Percentiles rank a stretch among this genome's conserved stretches.
phyloP scores from a whole-genome alignment of 768 basidiomycete species.

The Podaxis rugospora region DNA sequence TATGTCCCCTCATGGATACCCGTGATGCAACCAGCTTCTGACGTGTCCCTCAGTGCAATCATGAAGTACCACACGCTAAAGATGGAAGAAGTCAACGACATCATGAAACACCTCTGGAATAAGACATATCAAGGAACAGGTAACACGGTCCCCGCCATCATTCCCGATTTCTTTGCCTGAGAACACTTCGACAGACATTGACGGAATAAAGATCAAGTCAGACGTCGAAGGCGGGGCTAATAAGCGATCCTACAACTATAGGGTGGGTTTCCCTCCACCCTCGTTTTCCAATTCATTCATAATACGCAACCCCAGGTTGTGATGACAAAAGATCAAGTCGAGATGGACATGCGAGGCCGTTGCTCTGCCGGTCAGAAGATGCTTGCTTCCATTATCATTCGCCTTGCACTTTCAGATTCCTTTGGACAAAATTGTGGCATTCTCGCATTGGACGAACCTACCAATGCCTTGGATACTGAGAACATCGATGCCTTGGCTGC shows the following conservation, averaged over 20 bases:
- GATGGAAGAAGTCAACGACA: conserved; percentile 99
- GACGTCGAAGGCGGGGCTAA: conserved; percentile 90
- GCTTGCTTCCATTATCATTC: conserved; percentile 95
- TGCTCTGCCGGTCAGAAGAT: conserved; percentile 99
- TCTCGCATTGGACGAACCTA: conserved; percentile 95
- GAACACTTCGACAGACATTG: conserved; percentile 69
- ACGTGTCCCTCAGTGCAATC: conserved; percentile 65
- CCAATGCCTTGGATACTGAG: conserved; percentile 93
- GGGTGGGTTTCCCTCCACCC: conserved; percentile 47
- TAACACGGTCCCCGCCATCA: conserved; percentile 27
- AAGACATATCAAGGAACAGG: conserved; percentile 99
- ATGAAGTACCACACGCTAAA: conserved; percentile 98
- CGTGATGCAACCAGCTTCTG: conserved; percentile 9
- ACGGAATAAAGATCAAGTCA: conserved; percentile 92
- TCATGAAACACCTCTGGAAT: conserved; percentile 95
- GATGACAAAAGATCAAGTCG: conserved; percentile 98
- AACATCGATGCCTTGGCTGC: conserved; percentile 93
- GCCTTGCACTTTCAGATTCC: conserved; percentile 93
- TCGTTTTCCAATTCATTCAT: conserved; percentile 6
- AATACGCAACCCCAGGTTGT: conserved; percentile 62
- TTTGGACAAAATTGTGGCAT: conserved; percentile 99
- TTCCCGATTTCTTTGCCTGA: conserved; percentile 9
- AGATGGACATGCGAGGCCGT: conserved; percentile 99
- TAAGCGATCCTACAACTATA: conserved; percentile 94
- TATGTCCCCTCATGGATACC: conserved; percentile 31